Evolutionary conservation across 306 rosid genomes (phyloP), one percentile per base, ranked within the genome.

Genomic region (Quillaja saponaria): DNA sequence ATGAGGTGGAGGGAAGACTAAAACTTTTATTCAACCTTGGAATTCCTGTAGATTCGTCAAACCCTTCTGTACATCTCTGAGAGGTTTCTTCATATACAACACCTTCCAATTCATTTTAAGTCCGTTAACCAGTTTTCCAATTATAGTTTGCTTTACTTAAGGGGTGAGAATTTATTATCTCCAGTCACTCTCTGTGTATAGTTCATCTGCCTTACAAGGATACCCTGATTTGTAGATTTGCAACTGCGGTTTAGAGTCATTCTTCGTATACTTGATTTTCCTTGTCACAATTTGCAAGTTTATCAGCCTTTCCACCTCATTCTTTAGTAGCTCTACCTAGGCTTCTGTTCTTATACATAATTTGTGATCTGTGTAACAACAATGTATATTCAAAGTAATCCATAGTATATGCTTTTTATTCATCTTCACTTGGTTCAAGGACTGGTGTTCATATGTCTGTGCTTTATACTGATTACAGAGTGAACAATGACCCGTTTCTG

Each of bases 1-100:
- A 69, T 6, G 98, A 88, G 82, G 95, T 84, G 46, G 83, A 81
- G 83, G 82, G 85, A 84, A 79, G 96, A 76, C 67, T 92, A 63
- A 78, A 74, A 68, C 87, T 95, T 40, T 79, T 92, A 75, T 76
- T 92, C 35, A 82, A 78, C 61, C 80, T 86, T 6, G 83, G 83
- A 67, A 69, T 60, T 38, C 54, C 73, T 35, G 67, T 49, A 53
- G 79, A 82, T 68, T 69, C 78, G 58, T 71, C 80, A 13, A 41
- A 66, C 61, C 53, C 73, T 7, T 58, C 81, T 58, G 34, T 54
- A 35, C 14, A 19, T 66, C 64, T 20, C 58, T 58, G 72, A 0
- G 72, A 66, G 58, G 80, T 76, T 64, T 61, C 73, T 59, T 39
- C 68, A 19, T 34, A 40, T 65, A 62, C 71, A 67, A 76, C 76